Base-by-base conservation (phyloP, 1,284 basidiomycete genomes). In the Cystobasidiaceae sp. region DNA sequence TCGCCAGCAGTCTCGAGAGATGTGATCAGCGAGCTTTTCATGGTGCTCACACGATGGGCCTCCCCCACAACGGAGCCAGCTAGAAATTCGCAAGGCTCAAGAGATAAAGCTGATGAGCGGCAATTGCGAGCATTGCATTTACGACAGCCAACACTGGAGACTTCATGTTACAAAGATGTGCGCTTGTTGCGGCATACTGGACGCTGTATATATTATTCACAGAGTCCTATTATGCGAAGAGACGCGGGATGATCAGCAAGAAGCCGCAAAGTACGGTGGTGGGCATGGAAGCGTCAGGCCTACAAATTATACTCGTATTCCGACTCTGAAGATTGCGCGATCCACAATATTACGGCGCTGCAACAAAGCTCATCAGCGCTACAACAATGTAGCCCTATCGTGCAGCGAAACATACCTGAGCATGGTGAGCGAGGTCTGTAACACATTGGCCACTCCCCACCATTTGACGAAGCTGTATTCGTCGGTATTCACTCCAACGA, bases 371-470 rank as follows among this genome's bases (percentile, higher is more conserved):
- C 17, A 45, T 43, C 50, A 50, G 66, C 23, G 30, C n/a, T 4
- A 43, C 43, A 48, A 37, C 11, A 28, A 27, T 9, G 33, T 45
- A 25, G 15, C 0, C 17, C 11, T 23, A 30, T 6, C 21, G 11
- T 17, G 30, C 48, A 25, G 30, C 34, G 21, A 17, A 7, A 63
- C 67, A 51, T 19, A 72, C 72, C 68, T 71, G n/a, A 94, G 81
- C 93, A 97, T 97, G 72, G 97, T 83, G 1, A 86, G 84, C 6
- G 89, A 84, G 75, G 93, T 96, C 81, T 93, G 93, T 21, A 89
- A 86, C 15, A 97, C 92, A 76, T 93, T 93, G 33, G 93, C 91
- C 64, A 92, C 89, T 21, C 94, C 94, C 76, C 94, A 97, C 77
- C 93, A 94, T 39, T 85, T 83, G 78, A 72, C 76, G 68, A 69